Conservation (phyloP, 2,329 filamentous ascomycete species). For the Xylaria hypoxylon region DNA sequence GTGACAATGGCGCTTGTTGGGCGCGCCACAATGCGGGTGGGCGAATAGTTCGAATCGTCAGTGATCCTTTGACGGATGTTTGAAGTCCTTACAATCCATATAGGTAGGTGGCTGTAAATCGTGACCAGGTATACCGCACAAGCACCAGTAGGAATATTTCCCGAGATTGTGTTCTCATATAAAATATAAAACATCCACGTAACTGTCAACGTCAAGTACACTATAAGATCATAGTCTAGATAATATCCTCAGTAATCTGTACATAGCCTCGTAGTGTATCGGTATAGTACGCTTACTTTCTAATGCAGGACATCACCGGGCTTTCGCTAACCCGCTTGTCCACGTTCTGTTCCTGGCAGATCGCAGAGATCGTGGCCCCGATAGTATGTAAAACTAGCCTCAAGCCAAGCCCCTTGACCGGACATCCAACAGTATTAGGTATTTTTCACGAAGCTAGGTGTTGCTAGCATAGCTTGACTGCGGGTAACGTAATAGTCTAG, state of each 20-base stretch:
- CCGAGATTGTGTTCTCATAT: too few relatives aligned
- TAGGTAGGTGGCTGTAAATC: too few relatives aligned
- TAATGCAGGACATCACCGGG: conserved; percentile 5
- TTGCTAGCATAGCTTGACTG: neutral
- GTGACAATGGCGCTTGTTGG: conserved; percentile 7
- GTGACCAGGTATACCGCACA: too few relatives aligned
- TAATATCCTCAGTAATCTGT: neutral
- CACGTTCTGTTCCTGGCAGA: conserved; percentile 37
- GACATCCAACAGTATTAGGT: neutral
- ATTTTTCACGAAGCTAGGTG: neutral
- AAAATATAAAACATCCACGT: neutral
- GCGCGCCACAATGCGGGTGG: conserved; percentile 33
- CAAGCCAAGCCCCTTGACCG: conserved; percentile 13
- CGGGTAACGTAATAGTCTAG: conserved; percentile 5
- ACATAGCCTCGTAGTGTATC: neutral
- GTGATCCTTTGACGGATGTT: conserved; percentile 8
- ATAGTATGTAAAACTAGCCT: conserved; percentile 11
- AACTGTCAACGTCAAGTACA: neutral
- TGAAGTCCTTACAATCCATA: neutral
- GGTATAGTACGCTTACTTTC: neutral
- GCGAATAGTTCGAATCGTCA: conserved; percentile 13
- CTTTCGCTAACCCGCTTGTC: conserved; percentile 17
- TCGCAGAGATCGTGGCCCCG: conserved; percentile 19
- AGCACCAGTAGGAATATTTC: too few relatives aligned
- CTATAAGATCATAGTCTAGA: neutral